phyloP scores from a whole-genome alignment of 306 rosid genomes.

The apple (Malus domestica) region ASM211411v1 NC_041796.1:9740501-9741000 shows the following conservation, averaged over 20 bases:
- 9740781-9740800: slow-evolving; percentile 66
- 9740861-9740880: slow-evolving; percentile 50
- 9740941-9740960: slow-evolving; percentile 38
- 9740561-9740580: slow-evolving; percentile 33
- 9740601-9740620: slow-evolving; percentile 32
- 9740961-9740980: slow-evolving; percentile 51
- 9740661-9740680: slow-evolving; percentile 47
- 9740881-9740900: slow-evolving; percentile 47
- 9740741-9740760: slow-evolving; percentile 44
- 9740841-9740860: slow-evolving; percentile 60
- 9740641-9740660: slow-evolving; percentile 64
- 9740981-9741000: slow-evolving; percentile 59
- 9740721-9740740: slow-evolving; percentile 57
- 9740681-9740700: slow-evolving; percentile 66
- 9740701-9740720: slow-evolving; percentile 67
- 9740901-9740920: slow-evolving; percentile 67
- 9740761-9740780: slow-evolving; percentile 62
- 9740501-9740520: slow-evolving; percentile 23
- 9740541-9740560: slow-evolving; percentile 37
- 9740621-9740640: slow-evolving; percentile 41
- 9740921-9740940: slow-evolving; percentile 55
- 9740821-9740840: slow-evolving; percentile 48
- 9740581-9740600: slow-evolving; percentile 24
- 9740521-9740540: slow-evolving; percentile 12
- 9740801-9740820: slow-evolving; percentile 42